Evolutionary conservation across 106 monocot species (phyloP), one percentile per base, ranked within the genome.

Genomic region (Amphibolis antarctica): DNA sequence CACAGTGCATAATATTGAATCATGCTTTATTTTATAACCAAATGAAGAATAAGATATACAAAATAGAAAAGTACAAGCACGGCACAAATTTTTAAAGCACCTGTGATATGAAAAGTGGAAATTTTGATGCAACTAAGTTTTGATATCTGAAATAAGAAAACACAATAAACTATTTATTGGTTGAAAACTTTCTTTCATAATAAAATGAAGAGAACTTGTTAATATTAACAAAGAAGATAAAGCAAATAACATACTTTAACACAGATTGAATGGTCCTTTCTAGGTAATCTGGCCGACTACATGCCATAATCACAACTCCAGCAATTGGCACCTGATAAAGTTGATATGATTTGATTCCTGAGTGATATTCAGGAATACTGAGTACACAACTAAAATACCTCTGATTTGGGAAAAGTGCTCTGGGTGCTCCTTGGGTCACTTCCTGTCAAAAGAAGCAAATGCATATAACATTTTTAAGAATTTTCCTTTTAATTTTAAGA

Each of bases 301-400:
- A 98, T 52, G 96, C 90, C 96, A 98, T 98, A 59, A 98, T 50
- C 19, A 98, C 96, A 74, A 87, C 86, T 76, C 90, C 96, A 66
- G 96, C 96, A 57, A 90, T 80, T 75, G 84, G 80, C 27, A 62
- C 64, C 96, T 96, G 71, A 64, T 56, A 17, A 66, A n/a, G 2
- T 53, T 27, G 13, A 61, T 42, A 30, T 9, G 48, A 46, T 21
- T 61, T 51, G 17, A 28, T 3, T 21, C 12, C 48, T 18, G 29
- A 57, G 15, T 13, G 0, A 57, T 28, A 15, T 14, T 57, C 57
- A 26, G 15, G 28, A 28, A 57, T 11, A 26, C 26, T 9, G 28
- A 57, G 18, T 28, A 57, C 17, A n/a, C n/a, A n/a, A n/a, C n/a
- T n/a, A n/a, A n/a, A n/a, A 36, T 36, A 36, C 36, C 36, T 49